These are phyloP conservation scores for Agaricus subrufescens DNA, from an alignment of 768 basidiomycete genomes.

Conservation along the genomic window DNA sequence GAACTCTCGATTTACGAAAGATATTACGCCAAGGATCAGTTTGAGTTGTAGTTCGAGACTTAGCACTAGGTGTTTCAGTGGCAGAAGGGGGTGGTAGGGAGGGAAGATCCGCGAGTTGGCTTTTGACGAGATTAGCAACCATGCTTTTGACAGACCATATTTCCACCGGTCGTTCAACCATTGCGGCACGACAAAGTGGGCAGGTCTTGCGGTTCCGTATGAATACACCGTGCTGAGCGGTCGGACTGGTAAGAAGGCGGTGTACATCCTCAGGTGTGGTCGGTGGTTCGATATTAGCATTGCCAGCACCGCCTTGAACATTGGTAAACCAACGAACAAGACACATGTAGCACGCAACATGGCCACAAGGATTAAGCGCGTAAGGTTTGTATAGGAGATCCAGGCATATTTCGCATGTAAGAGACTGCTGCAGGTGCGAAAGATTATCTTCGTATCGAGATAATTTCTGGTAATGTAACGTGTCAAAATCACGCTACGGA, in stretches of 20 bases:
- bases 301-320: conserved; percentile 16
- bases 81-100: conserved; percentile 18
- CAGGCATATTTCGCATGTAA: conserved; percentile 78
- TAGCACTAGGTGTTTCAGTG: conserved; percentile 20
- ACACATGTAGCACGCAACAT: conserved; percentile 66
- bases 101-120: conserved; percentile 41
- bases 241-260: conserved; percentile 32
- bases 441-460: conserved; percentile 49
- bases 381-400: conserved; percentile 72
- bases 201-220: conserved; percentile 61
- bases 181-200: conserved; percentile 64
- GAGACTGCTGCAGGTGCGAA: conserved; percentile 51
- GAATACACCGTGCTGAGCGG: conserved; percentile 34
- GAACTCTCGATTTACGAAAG: conserved; percentile 30
- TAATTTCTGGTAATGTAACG: conserved; percentile 33
- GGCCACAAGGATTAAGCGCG: conserved; percentile 72
- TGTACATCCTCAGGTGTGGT: conserved; percentile 15
- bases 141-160: conserved; percentile 70
- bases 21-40: conserved; percentile 65
- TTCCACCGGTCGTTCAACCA: conserved; percentile 60
- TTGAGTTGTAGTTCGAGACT: conserved; percentile 12
- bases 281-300: conserved; percentile 17
- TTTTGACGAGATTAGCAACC: conserved; percentile 47
- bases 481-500: not conserved
- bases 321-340: conserved; percentile 75